Evolutionary conservation across 148 eudicot genomes (phyloP).

Genomic region (Rhododendron vialii): DNA sequence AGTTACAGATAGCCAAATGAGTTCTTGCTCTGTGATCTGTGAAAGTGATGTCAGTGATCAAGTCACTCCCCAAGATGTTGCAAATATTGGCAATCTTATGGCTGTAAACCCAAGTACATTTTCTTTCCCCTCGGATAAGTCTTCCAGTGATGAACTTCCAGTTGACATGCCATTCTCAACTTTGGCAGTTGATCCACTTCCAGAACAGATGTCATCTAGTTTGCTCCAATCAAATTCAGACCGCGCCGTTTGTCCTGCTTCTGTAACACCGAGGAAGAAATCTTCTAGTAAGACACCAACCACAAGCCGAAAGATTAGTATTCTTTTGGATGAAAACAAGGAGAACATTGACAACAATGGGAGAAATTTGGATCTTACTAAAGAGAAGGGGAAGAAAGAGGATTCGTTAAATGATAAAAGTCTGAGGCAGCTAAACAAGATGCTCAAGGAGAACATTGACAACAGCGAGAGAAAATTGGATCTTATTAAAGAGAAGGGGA

Average conservation of each 20-base stretch:
- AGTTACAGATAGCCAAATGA: background rate
- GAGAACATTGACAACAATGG: constrained; percentile 42
- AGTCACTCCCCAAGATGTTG: background rate
- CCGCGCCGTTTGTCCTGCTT: background rate
- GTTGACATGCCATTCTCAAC: background rate
- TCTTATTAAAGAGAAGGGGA: constrained; percentile 9
- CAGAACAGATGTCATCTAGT: constrained; percentile 10
- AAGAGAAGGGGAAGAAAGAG: constrained; percentile 17
- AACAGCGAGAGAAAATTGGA: constrained; percentile 19
- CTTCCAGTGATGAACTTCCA: background rate
- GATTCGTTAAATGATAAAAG: constrained; percentile 27
- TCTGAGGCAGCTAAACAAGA: constrained; percentile 44
- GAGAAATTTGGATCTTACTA: constrained; percentile 10
- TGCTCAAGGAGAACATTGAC: constrained; percentile 49
- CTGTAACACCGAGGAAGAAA: constrained; percentile 15
- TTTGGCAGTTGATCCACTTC: constrained; percentile 5
- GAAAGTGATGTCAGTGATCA: background rate
- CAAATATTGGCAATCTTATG: background rate
- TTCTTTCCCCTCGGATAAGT: background rate
- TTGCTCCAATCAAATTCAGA: background rate
- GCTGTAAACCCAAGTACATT: background rate
- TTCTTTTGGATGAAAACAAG: constrained; percentile 33
- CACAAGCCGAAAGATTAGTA: constrained; percentile 18
- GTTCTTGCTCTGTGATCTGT: background rate
- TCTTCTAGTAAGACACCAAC: constrained; percentile 26